phyloP scores from a whole-genome alignment of 495 filamentous ascomycete genomes.

The Aspergillus haitiensis region DNA sequence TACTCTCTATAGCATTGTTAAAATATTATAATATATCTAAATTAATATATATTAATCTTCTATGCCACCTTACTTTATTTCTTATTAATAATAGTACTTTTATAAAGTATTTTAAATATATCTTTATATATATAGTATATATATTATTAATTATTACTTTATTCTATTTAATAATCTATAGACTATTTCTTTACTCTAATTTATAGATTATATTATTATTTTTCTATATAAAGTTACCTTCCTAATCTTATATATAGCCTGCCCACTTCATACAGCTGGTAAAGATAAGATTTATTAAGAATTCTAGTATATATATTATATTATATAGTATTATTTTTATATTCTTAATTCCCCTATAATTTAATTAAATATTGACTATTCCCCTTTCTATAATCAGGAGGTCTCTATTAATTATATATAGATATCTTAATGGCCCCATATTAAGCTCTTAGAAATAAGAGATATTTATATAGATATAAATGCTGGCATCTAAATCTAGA shows the following conservation, averaged over 20 bases:
- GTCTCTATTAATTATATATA: not conserved
- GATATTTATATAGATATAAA: slow-evolving; percentile 1
- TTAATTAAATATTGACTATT: not conserved
- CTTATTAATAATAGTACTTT: not conserved
- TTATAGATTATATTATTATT: not conserved
- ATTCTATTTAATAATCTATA: not conserved
- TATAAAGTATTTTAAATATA: not conserved
- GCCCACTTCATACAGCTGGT: not conserved
- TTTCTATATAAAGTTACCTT: not conserved
- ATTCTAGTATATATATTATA: not conserved
- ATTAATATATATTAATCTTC: not conserved
- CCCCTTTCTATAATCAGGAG: not conserved
- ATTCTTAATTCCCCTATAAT: not conserved
- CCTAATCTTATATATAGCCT: not conserved
- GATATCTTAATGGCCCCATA: not conserved
- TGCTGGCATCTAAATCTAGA: not conserved
- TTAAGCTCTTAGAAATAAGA: not conserved
- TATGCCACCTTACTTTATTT: not conserved
- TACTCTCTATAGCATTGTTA: not conserved
- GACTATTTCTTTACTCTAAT: not conserved
- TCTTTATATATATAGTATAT: not conserved
- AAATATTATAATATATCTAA: not conserved
- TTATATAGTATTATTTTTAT: not conserved
- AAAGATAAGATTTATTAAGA: not conserved
- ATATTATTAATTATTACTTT: not conserved